Evolutionary conservation across 768 basidiomycete species (phyloP), one percentile per base, ranked within the genome.

Genomic region (Galerina sulciceps): DNA sequence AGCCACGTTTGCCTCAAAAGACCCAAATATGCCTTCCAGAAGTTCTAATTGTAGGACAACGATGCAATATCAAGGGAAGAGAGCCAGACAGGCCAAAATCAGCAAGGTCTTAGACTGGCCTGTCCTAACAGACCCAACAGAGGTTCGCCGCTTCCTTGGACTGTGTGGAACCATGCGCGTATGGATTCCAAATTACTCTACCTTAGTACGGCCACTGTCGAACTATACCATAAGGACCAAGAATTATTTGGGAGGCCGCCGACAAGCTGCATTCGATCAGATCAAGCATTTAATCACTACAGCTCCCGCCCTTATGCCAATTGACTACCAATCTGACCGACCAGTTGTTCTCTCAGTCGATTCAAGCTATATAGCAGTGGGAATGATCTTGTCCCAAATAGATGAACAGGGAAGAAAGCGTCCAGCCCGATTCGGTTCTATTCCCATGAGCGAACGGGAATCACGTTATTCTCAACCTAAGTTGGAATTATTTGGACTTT

Each of bases 1-100:
- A 2, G 68, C 61, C 0, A 79, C 71, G 0, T 65, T 79, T 20
- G 73, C 69, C 0, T 69, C 69, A 0, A 61, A 80, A 79, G 47
- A 40, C 71, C 18, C 55, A 61, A 15, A 41, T 65, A n/a, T 50
- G 47, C n/a, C 55, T 38, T 18, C 40, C 58, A 37, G 34, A 53
- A 52, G 26, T 37, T 0, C 10, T 65, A 2, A 55, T 62, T 20
- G 56, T 65, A 6, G 61, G 76, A 0, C 74, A 80, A 31, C 58
- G 49, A 0, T 76, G 73, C 42, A 76, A 69, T 0, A 69, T 65
- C 14, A 64, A 74, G 4, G 76, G 78, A 0, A 58, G 69, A 0
- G 15, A 71, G 0, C 73, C 75, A 0, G 68, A 78, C 4, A 45
- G 5, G 26, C 58, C 11, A 49, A 55, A 47, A 38, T 63, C 20